Conservation (phyloP, 371 early-diverging fungal species). For the Actinomortierella wolfii region DNA sequence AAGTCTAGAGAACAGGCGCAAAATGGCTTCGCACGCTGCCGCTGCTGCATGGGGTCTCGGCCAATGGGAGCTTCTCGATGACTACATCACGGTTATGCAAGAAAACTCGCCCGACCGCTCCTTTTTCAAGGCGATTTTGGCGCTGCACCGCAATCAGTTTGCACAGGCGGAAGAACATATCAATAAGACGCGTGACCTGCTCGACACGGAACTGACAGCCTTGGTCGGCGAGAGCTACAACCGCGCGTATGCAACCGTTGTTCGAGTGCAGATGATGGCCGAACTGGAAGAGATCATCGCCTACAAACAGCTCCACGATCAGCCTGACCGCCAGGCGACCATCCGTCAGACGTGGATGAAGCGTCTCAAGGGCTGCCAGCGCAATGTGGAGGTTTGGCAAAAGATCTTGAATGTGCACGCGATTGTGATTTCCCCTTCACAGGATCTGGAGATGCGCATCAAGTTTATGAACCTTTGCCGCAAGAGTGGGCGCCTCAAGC, state of each 20-base stretch:
- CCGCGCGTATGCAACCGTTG: slow-evolving; percentile 83
- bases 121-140: slow-evolving; percentile 88
- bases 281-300: slow-evolving; percentile 96
- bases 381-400: slow-evolving; percentile 97
- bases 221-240: slow-evolving; percentile 94
- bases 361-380: slow-evolving; percentile 87
- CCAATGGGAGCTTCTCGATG: slow-evolving; percentile 91
- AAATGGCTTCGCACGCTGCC: slow-evolving; percentile 88
- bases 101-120: slow-evolving; percentile 71
- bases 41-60: slow-evolving; percentile 96
- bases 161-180: slow-evolving; percentile 79
- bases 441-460: slow-evolving; percentile 95
- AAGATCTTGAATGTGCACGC: slow-evolving; percentile 88
- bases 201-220: slow-evolving; percentile 91
- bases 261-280: slow-evolving; percentile 95
- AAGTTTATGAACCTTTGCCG: slow-evolving; percentile 95
- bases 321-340: slow-evolving; percentile 76
- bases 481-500: slow-evolving; percentile 83
- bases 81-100: slow-evolving; percentile 84
- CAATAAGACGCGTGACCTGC: slow-evolving; percentile 80
- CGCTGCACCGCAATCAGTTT: slow-evolving; percentile 84
- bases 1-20: slow-evolving; percentile 56
- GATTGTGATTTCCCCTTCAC: slow-evolving; percentile 87
- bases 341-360: slow-evolving; percentile 92
- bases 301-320: slow-evolving; percentile 85